A percentile compares a stretch with the other conserved stretches of the same genome.
Evolutionary conservation across 371 early-diverging fungal genomes (phyloP).

Genomic region (Mucor lusitanicus): DNA sequence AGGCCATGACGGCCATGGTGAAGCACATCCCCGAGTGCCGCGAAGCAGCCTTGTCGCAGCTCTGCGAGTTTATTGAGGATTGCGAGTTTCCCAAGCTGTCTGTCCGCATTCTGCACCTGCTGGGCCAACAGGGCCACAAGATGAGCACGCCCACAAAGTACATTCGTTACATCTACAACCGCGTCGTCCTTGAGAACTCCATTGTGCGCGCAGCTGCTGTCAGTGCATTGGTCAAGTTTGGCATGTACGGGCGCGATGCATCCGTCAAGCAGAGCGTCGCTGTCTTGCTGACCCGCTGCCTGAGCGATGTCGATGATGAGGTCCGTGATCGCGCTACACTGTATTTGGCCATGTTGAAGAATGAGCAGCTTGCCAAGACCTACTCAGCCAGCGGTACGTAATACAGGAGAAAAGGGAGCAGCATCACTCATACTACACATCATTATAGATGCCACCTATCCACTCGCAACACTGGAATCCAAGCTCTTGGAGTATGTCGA

Average conservation of each 20-base stretch:
- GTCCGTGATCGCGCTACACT: conserved; percentile 96
- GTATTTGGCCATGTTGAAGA: conserved; percentile 79
- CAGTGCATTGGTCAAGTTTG: conserved; percentile 92
- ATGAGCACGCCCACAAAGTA: conserved; percentile 91
- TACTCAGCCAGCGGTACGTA: conserved; percentile 72
- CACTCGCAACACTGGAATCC: conserved; percentile 85
- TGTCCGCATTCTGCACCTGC: conserved; percentile 92
- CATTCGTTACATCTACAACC: conserved; percentile 98
- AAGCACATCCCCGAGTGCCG: conserved; percentile 90
- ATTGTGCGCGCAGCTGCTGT: conserved; percentile 97
- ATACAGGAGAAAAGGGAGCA: conserved; percentile 34
- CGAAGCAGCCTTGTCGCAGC: conserved; percentile 91
- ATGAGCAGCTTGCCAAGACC: conserved; percentile 55
- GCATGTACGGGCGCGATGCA: conserved; percentile 75
- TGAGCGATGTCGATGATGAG: conserved; percentile 97
- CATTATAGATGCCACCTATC: conserved; percentile 69
- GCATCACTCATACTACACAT: too few relatives aligned
- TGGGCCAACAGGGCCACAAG: conserved; percentile 94
- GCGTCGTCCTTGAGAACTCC: conserved; percentile 96
- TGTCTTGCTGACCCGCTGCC: conserved; percentile 90
- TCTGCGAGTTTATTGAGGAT: conserved; percentile 99
- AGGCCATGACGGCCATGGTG: conserved; percentile 95
- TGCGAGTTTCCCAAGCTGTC: conserved; percentile 97
- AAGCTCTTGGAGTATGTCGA: conserved; percentile 82
- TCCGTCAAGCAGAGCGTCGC: conserved; percentile 78